Evolutionary conservation across 2,329 filamentous ascomycete species (phyloP), one percentile per base, ranked within the genome.

Genomic region (Aspergillus costaricaensis): DNA sequence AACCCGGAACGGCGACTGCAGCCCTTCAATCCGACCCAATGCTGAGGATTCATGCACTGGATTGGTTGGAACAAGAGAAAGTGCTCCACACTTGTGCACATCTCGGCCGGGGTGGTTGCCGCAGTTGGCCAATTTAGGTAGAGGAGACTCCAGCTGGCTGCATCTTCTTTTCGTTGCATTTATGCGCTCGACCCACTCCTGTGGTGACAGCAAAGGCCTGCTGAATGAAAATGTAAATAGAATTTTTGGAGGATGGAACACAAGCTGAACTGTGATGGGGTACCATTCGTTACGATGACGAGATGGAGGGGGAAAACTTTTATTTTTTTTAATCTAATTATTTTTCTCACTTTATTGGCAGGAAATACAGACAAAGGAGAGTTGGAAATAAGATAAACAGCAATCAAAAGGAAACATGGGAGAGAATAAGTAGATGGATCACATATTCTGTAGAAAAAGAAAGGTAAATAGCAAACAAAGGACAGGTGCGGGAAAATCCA

Each of bases 91-190:
- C 2, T 23, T 14, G 19, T 21, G 53, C 53, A 47, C 38, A 15
- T 32, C 21, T 54, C 10, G 23, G 30, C 38, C 27, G 32, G 39
- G 53, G 53, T 55, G 12, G 32, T 19, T 55, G 53, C 54, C 54
- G 41, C 41, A 47, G 54, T 36, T 56, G 41, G 54, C 54, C 41
- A 15, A 14, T 23, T 47, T 32, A 17, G 39, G 53, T 47, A 15
- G 23, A 30, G 32, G 32, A 36, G 32, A 38, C 43, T 43, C 43
- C 52, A 55, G 17, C 41, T 44, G 41, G 41, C 41, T 12, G 41
- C 41, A 30, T 53, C 27, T 6, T 9, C n/a, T 15, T 38, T 38
- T 38, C 14, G 7, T 14, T 23, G 19, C 50, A 53, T 21, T 17
- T 6, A 30, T 30, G 27, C 10, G 27, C 25, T 36, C 8, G 19